Evolutionary conservation across 441 rosid genomes (phyloP), one percentile per base, ranked within the genome.

Genomic region (Jatropha podagrica): DNA sequence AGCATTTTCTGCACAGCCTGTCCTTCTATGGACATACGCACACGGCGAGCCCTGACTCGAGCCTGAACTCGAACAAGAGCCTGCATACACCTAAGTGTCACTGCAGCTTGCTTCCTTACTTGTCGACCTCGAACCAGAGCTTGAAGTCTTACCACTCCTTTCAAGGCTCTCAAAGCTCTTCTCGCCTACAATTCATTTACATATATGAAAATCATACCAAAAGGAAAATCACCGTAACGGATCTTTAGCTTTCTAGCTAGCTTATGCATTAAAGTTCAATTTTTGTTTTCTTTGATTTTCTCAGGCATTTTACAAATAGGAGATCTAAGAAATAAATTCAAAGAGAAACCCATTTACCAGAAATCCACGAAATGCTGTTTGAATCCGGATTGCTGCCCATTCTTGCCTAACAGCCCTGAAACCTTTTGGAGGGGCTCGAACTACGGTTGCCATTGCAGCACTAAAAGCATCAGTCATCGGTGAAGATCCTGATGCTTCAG

Each of bases 21-120:
- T 52, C 98, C 99, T 77, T 93, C 92, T 0, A 83, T 68, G 23
- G 99, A 91, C 98, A 93, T 85, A 42, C 99, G 83, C 9, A 92
- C 99, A 20, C 88, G 92, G 59, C 92, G 90, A 71, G 99, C 98
- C 85, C 99, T 85, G 15, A 93, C 97, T 54, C 95, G 88, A 61
- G 99, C 97, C 70, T 95, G 98, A 15, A 95, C 98, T 49, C 99
- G 83, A 38, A 93, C 97, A 12, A 95, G 92, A 81, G 99, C 99
- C 83, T 95, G 99, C 99, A 93, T 95, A 73, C 98, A 95, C 80
- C 94, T 87, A 32, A 93, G 84, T 26, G 98, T 95, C 55, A 92
- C 97, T 38, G 97, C 97, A 26, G 98, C 99, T 73, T 93, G 99
- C 80, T 95, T 95, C 85, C 99, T 91, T 76, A 92, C 98, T 79